These are phyloP conservation scores for Blastobotrys persicus DNA, from an alignment of 1,139 yeast genomes.

Conservation along the genomic window DNA sequence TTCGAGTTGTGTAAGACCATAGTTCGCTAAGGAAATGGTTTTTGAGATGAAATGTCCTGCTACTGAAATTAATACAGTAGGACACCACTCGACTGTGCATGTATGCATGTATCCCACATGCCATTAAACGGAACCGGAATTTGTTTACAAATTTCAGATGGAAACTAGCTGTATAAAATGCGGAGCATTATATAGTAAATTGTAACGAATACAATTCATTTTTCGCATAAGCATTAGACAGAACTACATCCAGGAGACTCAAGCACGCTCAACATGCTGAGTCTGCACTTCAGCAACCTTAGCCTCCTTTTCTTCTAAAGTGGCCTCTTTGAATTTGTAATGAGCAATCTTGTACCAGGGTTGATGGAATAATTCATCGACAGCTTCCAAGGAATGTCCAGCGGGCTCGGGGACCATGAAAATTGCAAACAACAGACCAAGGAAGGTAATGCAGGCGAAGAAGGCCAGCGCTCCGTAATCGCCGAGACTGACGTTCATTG, in stretches of 20 bases:
- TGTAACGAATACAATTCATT: too few relatives aligned
- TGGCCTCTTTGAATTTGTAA: slow-evolving; percentile 5
- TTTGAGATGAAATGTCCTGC: not conserved
- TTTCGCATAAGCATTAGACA: too few relatives aligned
- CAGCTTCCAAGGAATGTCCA: slow-evolving; percentile 53
- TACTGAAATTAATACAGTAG: not conserved
- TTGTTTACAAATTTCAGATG: too few relatives aligned
- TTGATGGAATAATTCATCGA: slow-evolving; percentile 55
- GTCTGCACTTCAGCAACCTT: not conserved
- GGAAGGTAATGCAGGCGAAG: slow-evolving; percentile 46
- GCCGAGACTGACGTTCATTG: slow-evolving; percentile 48
- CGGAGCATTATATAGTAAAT: not conserved
- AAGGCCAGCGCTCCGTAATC: slow-evolving; percentile 55
- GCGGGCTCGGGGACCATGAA: slow-evolving; percentile 54
- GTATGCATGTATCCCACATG: not conserved
- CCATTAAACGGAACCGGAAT: too few relatives aligned
- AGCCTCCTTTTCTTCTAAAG: slow-evolving; percentile 6
- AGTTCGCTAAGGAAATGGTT: not conserved
- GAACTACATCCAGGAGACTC: too few relatives aligned
- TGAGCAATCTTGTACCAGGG: slow-evolving; percentile 49
- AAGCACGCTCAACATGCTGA: slow-evolving; percentile 7
- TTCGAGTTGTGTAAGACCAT: slow-evolving; percentile 34
- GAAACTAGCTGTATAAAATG: not conserved
- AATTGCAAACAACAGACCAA: slow-evolving; percentile 50
- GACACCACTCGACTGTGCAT: not conserved